phyloP scores from a whole-genome alignment of 148 eudicot species.

The Silene conica region DNA sequence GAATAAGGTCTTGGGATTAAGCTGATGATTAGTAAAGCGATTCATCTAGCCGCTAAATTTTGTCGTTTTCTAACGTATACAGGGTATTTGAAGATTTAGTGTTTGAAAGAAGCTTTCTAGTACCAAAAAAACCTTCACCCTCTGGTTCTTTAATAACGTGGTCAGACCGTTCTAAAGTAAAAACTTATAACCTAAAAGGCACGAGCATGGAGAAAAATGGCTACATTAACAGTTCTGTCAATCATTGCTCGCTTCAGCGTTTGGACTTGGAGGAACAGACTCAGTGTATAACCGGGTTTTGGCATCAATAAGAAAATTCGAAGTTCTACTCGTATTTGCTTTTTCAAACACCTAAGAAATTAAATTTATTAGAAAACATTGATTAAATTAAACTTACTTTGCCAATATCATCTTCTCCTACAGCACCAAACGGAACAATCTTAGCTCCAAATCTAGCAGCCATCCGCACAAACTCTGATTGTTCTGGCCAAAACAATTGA shows the following conservation, averaged over 20 bases:
- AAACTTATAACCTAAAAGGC: no score
- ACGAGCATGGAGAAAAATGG: neutral
- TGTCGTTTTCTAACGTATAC: neutral
- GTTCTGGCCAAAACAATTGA: constrained; percentile 77
- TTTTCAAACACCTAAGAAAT: neutral
- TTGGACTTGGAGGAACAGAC: neutral
- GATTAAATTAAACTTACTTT: constrained; percentile 37
- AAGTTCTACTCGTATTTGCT: no score
- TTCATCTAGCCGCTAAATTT: neutral
- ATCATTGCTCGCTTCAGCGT: neutral
- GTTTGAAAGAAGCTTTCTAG: neutral
- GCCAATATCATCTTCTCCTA: constrained; percentile 76
- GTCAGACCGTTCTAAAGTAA: no score
- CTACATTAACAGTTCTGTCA: neutral
- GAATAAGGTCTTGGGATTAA: neutral
- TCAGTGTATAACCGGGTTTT: neutral
- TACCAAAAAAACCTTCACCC: neutral
- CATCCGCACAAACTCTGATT: constrained; percentile 74
- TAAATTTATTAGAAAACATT: neutral
- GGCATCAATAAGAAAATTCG: neutral
- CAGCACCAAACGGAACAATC: constrained; percentile 75
- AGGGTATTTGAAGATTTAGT: neutral
- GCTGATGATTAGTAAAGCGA: neutral
- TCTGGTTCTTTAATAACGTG: no score
- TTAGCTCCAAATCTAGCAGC: constrained; percentile 84